A percentile compares a stretch with the other conserved stretches of the same genome.
Evolutionary conservation across 768 basidiomycete species (phyloP).

Genomic region (Amylocystis lapponica): DNA sequence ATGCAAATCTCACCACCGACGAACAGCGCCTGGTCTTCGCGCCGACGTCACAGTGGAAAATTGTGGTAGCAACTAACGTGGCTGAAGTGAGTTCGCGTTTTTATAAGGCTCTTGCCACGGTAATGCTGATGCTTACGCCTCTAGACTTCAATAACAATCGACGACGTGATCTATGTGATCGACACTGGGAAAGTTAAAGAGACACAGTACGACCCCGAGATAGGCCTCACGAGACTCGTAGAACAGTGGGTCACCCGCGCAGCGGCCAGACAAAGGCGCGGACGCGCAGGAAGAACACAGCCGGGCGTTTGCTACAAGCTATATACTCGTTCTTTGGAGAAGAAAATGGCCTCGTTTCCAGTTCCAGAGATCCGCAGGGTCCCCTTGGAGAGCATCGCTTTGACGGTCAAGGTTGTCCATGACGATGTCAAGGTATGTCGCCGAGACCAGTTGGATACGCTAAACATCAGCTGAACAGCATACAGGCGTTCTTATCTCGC

Average conservation of each 20-base stretch:
- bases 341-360: constrained; percentile 64
- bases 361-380: constrained; percentile 86
- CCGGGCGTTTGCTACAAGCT: constrained; percentile 85
- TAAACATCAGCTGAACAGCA: too few species aligned
- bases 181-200: constrained; percentile 87
- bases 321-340: constrained; percentile 70
- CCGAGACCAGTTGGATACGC: too few species aligned
- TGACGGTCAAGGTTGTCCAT: constrained; percentile 77
- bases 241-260: constrained; percentile 79
- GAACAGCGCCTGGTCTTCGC: constrained; percentile 81
- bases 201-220: constrained; percentile 64
- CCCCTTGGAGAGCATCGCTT: constrained; percentile 74
- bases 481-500: constrained; percentile 55
- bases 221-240: constrained; percentile 65
- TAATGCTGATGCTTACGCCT: constrained; percentile 5
- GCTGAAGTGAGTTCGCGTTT: constrained; percentile 55
- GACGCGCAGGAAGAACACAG: constrained; percentile 84
- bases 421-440: constrained; percentile 66
- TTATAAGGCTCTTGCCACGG: not conserved
- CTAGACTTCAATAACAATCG: constrained; percentile 86
- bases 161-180: constrained; percentile 81
- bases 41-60: constrained; percentile 62
- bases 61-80: constrained; percentile 88
- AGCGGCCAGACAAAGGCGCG: constrained; percentile 77
- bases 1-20: constrained; percentile 80